Evolutionary conservation across 257 asterid genomes (phyloP).

Genomic region (Hygrophila difformis): DNA sequence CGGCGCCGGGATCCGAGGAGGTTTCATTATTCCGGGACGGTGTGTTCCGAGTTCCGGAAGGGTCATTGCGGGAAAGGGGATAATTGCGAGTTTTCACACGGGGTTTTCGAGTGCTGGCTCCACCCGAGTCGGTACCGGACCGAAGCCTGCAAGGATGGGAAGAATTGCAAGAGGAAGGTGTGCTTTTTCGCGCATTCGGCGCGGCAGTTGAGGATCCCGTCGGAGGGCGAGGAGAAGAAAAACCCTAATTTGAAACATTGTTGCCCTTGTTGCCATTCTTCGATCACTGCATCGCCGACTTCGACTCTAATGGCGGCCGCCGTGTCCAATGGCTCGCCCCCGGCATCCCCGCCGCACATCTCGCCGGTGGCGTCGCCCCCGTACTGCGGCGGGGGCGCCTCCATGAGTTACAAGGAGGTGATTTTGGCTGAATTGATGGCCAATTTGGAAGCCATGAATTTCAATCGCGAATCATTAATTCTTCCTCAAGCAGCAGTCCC

Average conservation of each 20-base stretch:
- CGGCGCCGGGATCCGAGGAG: conserved; percentile 84
- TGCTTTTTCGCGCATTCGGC: conserved; percentile 90
- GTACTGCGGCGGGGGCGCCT: conserved; percentile 19
- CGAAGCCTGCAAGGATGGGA: conserved; percentile 93
- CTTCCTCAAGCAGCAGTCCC: background rate
- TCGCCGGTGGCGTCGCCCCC: conserved; percentile 47
- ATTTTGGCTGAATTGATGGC: conserved; percentile 55
- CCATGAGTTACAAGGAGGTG: conserved; percentile 19
- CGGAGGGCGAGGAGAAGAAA: conserved; percentile 29
- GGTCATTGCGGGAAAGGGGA: conserved; percentile 75
- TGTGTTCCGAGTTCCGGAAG: conserved; percentile 70
- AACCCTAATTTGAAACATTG: conserved; percentile 14
- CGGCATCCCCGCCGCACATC: conserved; percentile 51
- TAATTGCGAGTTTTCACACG: conserved; percentile 75
- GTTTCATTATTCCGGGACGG: conserved; percentile 67
- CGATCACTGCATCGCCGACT: conserved; percentile 52
- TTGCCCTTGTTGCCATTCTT: no score
- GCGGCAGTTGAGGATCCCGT: conserved; percentile 60
- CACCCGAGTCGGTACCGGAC: conserved; percentile 90
- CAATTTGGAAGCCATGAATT: conserved; percentile 54
- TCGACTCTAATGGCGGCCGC: no score
- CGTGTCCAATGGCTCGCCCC: conserved; percentile 56
- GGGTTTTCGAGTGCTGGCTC: conserved; percentile 95
- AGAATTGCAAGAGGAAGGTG: conserved; percentile 77
- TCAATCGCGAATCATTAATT: conserved; percentile 7